Evolutionary conservation across 2,329 filamentous ascomycete species (phyloP).

Genomic region (Epichloe gansuensis): DNA sequence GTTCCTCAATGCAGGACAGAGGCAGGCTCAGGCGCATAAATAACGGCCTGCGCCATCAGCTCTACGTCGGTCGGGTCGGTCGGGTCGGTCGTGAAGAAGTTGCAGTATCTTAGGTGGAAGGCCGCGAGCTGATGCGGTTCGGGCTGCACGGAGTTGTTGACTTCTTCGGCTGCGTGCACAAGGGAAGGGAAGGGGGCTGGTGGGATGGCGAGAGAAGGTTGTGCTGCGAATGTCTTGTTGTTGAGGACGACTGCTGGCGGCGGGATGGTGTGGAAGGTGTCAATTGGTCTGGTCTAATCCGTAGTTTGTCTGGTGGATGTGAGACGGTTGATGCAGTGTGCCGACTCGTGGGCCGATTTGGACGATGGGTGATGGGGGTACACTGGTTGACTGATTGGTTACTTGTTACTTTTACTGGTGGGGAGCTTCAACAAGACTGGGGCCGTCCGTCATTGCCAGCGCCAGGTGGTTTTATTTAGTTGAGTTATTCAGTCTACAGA

Average conservation of each 20-base stretch:
- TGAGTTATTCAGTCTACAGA: too few species aligned
- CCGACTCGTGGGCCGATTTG: not conserved
- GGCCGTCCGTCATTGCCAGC: not conserved
- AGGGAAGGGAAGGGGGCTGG: not conserved
- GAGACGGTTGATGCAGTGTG: not conserved
- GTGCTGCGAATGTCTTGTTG: not conserved
- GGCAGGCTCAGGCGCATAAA: conserved; percentile 6
- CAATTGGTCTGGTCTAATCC: not conserved
- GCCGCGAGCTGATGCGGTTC: not conserved
- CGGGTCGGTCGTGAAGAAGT: not conserved
- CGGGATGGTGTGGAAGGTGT: not conserved
- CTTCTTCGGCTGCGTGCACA: not conserved
- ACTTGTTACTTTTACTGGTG: too few species aligned
- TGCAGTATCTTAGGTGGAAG: not conserved
- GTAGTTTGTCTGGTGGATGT: not conserved
- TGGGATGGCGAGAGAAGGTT: not conserved
- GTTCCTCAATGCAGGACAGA: conserved; percentile 3
- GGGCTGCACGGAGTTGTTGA: not conserved
- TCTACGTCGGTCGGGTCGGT: not conserved
- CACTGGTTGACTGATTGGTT: not conserved
- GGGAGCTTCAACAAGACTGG: too few species aligned
- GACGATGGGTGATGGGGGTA: not conserved
- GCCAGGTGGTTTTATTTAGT: too few species aligned
- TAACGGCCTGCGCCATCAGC: conserved; percentile 8
- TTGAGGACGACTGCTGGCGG: not conserved